Evolutionary conservation across 495 filamentous ascomycete species (phyloP).

Genomic region (Podospora appendiculata): DNA sequence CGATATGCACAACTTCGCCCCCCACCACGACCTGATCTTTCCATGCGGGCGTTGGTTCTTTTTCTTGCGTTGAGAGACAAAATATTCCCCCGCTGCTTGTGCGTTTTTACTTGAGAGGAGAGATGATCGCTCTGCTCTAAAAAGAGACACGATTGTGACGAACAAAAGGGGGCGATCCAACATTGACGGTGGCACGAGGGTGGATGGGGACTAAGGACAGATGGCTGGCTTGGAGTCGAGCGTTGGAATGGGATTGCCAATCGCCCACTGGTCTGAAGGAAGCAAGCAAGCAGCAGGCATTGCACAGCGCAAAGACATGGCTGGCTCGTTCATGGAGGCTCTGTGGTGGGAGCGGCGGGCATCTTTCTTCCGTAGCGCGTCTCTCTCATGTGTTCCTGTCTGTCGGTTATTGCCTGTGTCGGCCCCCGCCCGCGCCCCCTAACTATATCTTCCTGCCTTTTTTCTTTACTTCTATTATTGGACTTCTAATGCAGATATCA

Average conservation of each 20-base stretch:
- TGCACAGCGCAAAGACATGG: too few species aligned
- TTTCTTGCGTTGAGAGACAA: slow-evolving; percentile 26
- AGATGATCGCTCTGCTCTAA: slow-evolving; percentile 10
- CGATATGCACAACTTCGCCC: slow-evolving; percentile 12
- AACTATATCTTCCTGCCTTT: slow-evolving; percentile 12
- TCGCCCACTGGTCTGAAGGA: too few species aligned
- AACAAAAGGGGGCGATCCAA: neutral
- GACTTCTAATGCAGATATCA: slow-evolving; percentile 51
- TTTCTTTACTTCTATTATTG: slow-evolving; percentile 39
- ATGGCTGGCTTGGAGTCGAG: too few species aligned
- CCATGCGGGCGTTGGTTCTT: slow-evolving; percentile 30
- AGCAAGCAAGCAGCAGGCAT: too few species aligned
- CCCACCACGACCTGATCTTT: slow-evolving; percentile 17
- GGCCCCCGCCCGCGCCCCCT: too few species aligned
- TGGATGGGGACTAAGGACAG: too few species aligned
- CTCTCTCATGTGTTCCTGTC: too few species aligned
- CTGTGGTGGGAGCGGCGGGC: too few species aligned
- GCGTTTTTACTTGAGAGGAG: slow-evolving; percentile 20
- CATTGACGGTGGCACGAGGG: neutral
- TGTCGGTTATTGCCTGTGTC: too few species aligned
- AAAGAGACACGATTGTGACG: neutral
- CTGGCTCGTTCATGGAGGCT: too few species aligned
- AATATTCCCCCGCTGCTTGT: slow-evolving; percentile 29
- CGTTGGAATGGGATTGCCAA: too few species aligned
- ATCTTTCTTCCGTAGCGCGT: too few species aligned